These are phyloP conservation scores for Alternaria sp. DNA, from an alignment of 2,329 filamentous ascomycete genomes.

Conservation along the genomic window DNA sequence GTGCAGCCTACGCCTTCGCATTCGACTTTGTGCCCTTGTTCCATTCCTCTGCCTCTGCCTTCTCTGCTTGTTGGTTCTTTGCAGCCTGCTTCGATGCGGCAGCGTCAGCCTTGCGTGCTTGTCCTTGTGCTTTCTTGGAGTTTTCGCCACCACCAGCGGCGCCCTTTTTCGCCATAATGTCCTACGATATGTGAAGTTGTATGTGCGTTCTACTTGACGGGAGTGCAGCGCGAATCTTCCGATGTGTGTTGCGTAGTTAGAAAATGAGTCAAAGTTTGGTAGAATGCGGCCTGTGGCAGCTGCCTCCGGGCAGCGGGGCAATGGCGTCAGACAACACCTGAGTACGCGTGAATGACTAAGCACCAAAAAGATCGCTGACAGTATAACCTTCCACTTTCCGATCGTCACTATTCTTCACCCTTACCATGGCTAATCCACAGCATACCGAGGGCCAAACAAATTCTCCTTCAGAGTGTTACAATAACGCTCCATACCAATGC, in stretches of 20 bases:
- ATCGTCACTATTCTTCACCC: too few relatives aligned
- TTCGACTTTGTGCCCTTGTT: slow-evolving; percentile 83
- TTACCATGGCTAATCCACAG: too few relatives aligned
- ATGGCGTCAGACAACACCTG: slow-evolving; percentile 14
- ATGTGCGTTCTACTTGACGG: too few relatives aligned
- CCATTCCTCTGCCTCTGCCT: slow-evolving; percentile 80
- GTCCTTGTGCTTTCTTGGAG: slow-evolving; percentile 88
- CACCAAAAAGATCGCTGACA: too few relatives aligned
- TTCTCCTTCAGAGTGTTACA: too few relatives aligned
- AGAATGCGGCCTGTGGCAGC: slow-evolving; percentile 12
- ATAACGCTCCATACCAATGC: too few relatives aligned
- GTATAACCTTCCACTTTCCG: too few relatives aligned
- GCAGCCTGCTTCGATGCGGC: slow-evolving; percentile 81
- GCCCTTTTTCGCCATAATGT: slow-evolving; percentile 58
- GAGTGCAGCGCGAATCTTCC: background rate
- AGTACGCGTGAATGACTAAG: slow-evolving; percentile 24
- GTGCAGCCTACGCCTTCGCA: slow-evolving; percentile 78
- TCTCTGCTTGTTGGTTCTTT: slow-evolving; percentile 71
- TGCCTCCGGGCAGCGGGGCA: slow-evolving; percentile 24
- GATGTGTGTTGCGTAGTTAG: slow-evolving; percentile 1
- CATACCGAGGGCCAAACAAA: too few relatives aligned
- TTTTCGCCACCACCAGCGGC: slow-evolving; percentile 71
- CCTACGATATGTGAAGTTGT: too few relatives aligned
- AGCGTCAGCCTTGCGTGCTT: slow-evolving; percentile 90
- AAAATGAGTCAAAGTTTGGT: slow-evolving; percentile 27